A percentile compares a stretch with the other conserved stretches of the same genome.
Evolutionary conservation across 2,329 filamentous ascomycete genomes (phyloP).

Genomic region (Paecilomyces sp.): DNA sequence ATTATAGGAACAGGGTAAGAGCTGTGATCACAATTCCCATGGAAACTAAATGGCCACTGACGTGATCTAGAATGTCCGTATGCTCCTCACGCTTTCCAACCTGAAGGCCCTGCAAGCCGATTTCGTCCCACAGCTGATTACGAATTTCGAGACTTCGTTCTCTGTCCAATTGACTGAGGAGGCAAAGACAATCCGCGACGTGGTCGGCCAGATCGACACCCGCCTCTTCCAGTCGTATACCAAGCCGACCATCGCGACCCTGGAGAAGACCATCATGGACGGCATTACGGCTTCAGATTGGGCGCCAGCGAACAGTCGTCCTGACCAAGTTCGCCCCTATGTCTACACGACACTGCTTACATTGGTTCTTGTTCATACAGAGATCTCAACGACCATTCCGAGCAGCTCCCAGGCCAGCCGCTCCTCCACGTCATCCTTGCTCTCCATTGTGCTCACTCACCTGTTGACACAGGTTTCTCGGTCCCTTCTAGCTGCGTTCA

Average conservation of each 20-base stretch:
- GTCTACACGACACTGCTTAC: constrained; percentile 79
- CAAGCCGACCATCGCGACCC: constrained; percentile 60
- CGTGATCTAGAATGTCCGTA: constrained; percentile 68
- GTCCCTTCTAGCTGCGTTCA: constrained; percentile 77
- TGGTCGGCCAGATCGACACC: constrained; percentile 81
- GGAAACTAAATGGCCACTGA: constrained; percentile 8
- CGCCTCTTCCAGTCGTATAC: constrained; percentile 92
- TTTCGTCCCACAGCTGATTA: constrained; percentile 79
- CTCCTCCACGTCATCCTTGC: constrained; percentile 58
- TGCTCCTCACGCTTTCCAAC: constrained; percentile 90
- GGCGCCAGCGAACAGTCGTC: constrained; percentile 54
- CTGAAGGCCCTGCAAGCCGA: constrained; percentile 74
- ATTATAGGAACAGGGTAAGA: constrained; percentile 47
- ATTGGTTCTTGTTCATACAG: constrained; percentile 85
- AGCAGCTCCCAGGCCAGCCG: constrained; percentile 67
- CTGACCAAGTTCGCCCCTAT: constrained; percentile 75
- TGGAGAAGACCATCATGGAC: constrained; percentile 62
- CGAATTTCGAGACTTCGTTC: constrained; percentile 89
- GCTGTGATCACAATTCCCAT: constrained; percentile 1
- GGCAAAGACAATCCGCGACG: constrained; percentile 82
- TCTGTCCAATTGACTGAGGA: constrained; percentile 92
- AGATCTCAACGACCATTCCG: constrained; percentile 70
- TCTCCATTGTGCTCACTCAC: constrained; percentile 73
- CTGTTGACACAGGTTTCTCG: constrained; percentile 74
- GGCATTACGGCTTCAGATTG: constrained; percentile 68